Conservation (phyloP, 2,329 filamentous ascomycete genomes). For the Arachnomyces sp. region DNA sequence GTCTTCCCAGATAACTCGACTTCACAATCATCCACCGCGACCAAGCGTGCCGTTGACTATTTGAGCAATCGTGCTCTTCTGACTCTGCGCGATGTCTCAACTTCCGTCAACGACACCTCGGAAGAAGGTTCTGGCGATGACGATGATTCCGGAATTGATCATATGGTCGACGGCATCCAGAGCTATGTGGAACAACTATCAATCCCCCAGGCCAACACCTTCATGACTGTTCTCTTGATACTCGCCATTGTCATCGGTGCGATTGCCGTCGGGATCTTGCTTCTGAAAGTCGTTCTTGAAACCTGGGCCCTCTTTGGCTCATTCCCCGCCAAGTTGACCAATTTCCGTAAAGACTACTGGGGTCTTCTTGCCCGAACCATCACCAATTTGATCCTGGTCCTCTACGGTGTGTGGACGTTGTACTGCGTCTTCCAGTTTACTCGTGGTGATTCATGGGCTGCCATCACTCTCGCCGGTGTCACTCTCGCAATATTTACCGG, state of each 20-base stretch:
- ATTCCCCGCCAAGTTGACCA: conserved; percentile 70
- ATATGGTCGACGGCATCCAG: conserved; percentile 66
- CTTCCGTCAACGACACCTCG: conserved; percentile 36
- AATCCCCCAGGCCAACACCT: conserved; percentile 83
- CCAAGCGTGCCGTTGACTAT: conserved; percentile 50
- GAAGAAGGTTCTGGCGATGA: conserved; percentile 19
- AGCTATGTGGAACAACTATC: conserved; percentile 75
- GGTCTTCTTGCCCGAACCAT: conserved; percentile 81
- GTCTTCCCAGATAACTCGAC: conserved; percentile 58
- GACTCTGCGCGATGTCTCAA: conserved; percentile 43
- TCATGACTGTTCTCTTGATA: conserved; percentile 88
- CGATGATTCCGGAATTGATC: conserved; percentile 40
- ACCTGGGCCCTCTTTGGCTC: conserved; percentile 81
- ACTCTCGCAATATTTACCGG: conserved; percentile 75
- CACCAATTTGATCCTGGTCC: conserved; percentile 78
- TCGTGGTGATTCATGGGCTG: conserved; percentile 87
- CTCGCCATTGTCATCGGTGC: conserved; percentile 79
- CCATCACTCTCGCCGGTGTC: conserved; percentile 72
- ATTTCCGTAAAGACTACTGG: conserved; percentile 96
- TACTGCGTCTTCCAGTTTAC: conserved; percentile 97
- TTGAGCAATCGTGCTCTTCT: conserved; percentile 41
- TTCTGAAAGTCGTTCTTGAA: conserved; percentile 88
- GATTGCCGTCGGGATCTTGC: conserved; percentile 76
- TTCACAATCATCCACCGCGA: conserved; percentile 33
- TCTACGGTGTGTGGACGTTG: conserved; percentile 91